A percentile compares a stretch with the other conserved stretches of the same genome.
These are phyloP conservation scores for Trypanosoma rangeli DNA, from an alignment of 208 protist species.

Conservation along the genomic window DNA sequence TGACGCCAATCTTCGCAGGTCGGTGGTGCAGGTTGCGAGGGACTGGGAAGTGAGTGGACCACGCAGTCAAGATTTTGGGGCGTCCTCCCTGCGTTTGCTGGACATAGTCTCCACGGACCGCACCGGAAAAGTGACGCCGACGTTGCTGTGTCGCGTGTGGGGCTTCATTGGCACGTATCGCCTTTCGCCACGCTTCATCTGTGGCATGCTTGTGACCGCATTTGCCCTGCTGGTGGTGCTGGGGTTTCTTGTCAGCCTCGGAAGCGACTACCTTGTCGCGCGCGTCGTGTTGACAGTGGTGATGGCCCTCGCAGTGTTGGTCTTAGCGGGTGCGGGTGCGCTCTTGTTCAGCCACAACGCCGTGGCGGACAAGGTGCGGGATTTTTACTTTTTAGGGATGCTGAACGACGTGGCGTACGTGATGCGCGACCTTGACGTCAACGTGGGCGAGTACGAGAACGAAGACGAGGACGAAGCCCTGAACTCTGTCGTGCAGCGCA, in stretches of 20 bases:
- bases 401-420: conserved; percentile 32
- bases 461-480: conserved; percentile 9
- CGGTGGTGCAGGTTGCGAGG: conserved; percentile 38
- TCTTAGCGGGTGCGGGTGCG: conserved; percentile 26
- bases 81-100: conserved; percentile 44
- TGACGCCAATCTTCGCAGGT: conserved; percentile 29
- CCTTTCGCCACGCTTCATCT: background rate
- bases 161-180: conserved; percentile 39
- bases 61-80: conserved; percentile 47
- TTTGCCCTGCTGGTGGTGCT: conserved; percentile 26
- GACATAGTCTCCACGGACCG: conserved; percentile 50
- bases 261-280: conserved; percentile 10
- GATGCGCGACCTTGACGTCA: conserved; percentile 39
- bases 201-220: background rate
- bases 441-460: no score
- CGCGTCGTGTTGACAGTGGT: conserved; percentile 37
- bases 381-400: conserved; percentile 48
- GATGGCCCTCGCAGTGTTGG: conserved; percentile 32
- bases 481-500: background rate
- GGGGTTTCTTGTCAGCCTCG: conserved; percentile 44
- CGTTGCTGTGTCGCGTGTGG: conserved; percentile 39
- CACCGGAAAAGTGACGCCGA: conserved; percentile 42
- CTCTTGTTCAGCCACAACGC: conserved; percentile 68
- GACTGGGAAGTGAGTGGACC: conserved; percentile 50
- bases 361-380: conserved; percentile 43